Evolutionary conservation across 2,329 filamentous ascomycete species (phyloP).

Genomic region (Grosmannia serpens): DNA sequence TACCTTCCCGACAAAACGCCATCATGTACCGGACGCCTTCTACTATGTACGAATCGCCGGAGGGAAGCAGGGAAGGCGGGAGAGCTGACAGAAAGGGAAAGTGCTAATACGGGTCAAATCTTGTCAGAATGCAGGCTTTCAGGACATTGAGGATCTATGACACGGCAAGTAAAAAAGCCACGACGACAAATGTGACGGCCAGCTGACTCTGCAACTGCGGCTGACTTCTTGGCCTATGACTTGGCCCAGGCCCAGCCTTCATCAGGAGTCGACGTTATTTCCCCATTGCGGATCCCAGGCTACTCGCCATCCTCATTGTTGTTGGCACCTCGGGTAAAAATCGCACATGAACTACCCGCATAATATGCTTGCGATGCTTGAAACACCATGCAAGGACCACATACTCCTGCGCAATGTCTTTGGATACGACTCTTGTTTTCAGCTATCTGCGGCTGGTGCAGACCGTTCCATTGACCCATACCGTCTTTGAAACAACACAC

Average conservation of each 20-base stretch:
- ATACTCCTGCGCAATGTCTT: neutral
- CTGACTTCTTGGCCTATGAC: neutral
- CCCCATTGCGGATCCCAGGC: neutral
- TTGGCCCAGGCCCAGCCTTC: neutral
- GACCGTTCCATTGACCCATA: neutral
- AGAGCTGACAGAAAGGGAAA: neutral
- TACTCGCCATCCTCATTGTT: neutral
- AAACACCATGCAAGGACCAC: neutral
- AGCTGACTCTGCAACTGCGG: neutral
- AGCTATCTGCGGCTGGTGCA: neutral
- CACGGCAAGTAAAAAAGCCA: neutral
- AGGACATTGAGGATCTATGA: neutral
- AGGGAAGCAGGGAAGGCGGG: neutral
- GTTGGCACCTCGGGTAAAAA: neutral
- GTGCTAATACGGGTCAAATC: neutral
- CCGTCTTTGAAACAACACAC: neutral
- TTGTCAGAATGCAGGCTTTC: neutral
- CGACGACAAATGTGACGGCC: neutral
- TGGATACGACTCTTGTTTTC: neutral
- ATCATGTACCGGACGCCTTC: neutral
- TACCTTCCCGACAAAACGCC: neutral
- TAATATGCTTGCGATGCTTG: neutral
- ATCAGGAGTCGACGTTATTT: neutral
- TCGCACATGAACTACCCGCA: neutral
- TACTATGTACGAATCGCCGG: too few species aligned